Evolutionary conservation across 139 green algal species (phyloP).

Genomic region (Microglena sp.): DNA sequence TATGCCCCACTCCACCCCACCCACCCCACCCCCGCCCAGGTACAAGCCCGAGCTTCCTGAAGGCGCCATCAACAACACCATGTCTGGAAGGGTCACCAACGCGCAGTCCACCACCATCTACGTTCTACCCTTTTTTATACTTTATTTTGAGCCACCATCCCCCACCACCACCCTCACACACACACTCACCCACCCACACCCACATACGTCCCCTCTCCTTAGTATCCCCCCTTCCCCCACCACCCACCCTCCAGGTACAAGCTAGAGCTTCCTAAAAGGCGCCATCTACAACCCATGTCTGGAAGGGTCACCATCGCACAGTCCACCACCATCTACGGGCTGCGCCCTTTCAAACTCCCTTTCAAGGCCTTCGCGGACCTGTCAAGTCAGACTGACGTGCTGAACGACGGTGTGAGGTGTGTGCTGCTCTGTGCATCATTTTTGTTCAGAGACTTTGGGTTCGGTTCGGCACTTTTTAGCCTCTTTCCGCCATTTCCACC

Average conservation of each 20-base stretch:
- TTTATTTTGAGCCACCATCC: constrained; percentile 2
- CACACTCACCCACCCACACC: too few relatives aligned
- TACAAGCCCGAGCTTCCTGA: constrained; percentile 19
- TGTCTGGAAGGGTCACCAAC: constrained; percentile 12
- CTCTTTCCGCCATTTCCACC: too few relatives aligned
- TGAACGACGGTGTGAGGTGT: too few relatives aligned
- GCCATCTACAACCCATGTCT: constrained; percentile 23
- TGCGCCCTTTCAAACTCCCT: constrained; percentile 4
- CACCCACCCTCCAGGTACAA: not conserved
- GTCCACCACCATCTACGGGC: not conserved
- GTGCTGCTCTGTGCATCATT: too few relatives aligned
- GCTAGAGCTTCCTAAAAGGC: constrained; percentile 4
- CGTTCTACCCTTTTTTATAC: constrained; percentile 5
- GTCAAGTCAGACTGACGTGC: too few relatives aligned
- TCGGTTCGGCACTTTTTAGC: too few relatives aligned
- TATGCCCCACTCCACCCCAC: too few relatives aligned
- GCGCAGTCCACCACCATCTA: not conserved
- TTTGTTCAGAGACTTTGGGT: too few relatives aligned
- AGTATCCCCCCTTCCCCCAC: not conserved
- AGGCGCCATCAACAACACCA: constrained; percentile 21
- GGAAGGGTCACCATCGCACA: constrained; percentile 4
- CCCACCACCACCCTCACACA: constrained; percentile 13
- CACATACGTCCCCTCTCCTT: too few relatives aligned
- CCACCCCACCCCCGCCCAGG: not conserved
- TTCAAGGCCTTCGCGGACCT: too few relatives aligned